A percentile compares a stretch with the other conserved stretches of the same genome.
phyloP scores from a whole-genome alignment of 2,329 filamentous ascomycete genomes.

The Arthrinium phaeospermum region DNA sequence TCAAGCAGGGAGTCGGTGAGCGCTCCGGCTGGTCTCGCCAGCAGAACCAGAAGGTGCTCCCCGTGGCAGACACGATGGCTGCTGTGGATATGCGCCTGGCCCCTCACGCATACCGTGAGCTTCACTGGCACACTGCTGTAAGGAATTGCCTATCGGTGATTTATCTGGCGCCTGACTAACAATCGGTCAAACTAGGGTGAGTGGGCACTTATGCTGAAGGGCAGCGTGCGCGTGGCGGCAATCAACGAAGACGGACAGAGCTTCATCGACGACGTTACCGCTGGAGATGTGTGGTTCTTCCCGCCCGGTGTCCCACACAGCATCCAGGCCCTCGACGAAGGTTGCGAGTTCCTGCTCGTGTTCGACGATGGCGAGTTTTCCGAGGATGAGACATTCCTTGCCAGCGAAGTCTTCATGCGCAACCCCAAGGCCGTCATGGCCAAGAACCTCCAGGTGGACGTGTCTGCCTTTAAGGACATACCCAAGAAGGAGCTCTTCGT shows the following conservation, averaged over 20 bases:
- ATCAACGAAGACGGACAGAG: constrained; percentile 57
- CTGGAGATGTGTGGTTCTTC: constrained; percentile 62
- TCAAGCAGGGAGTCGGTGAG: constrained; percentile 49
- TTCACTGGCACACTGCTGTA: constrained; percentile 65
- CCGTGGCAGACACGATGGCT: constrained; percentile 56
- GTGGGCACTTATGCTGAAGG: constrained; percentile 56
- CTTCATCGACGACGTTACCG: constrained; percentile 54
- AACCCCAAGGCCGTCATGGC: constrained; percentile 59
- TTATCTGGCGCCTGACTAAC: neutral
- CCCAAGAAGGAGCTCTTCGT: constrained; percentile 53
- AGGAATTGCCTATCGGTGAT: too few species aligned
- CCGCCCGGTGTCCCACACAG: constrained; percentile 55
- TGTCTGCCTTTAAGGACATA: constrained; percentile 53
- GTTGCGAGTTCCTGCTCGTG: constrained; percentile 64
- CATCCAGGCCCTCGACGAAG: constrained; percentile 60
- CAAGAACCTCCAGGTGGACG: constrained; percentile 58
- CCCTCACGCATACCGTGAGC: constrained; percentile 64
- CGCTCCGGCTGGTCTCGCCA: constrained; percentile 59
- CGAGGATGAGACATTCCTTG: constrained; percentile 65
- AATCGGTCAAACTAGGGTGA: constrained; percentile 34
- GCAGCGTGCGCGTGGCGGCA: constrained; percentile 56
- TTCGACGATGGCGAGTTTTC: constrained; percentile 65
- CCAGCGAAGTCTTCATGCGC: constrained; percentile 57
- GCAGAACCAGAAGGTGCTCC: constrained; percentile 58
- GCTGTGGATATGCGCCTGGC: constrained; percentile 65